Evolutionary conservation across 306 rosid species (phyloP), one percentile per base, ranked within the genome.

Genomic region (Benincasa hispida): DNA sequence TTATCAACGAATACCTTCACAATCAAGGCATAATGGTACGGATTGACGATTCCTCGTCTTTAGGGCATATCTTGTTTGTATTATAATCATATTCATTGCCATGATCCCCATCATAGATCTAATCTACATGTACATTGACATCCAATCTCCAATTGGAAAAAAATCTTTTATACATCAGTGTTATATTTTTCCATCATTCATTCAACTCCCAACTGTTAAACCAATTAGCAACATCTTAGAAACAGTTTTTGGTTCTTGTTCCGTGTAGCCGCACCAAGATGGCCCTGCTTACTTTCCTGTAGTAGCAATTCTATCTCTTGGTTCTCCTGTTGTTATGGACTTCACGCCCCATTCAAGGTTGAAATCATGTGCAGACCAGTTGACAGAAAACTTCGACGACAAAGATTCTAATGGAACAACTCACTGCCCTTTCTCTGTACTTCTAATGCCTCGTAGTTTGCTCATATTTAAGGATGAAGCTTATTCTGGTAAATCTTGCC

Each of bases 281-380:
- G 98, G 97, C 13, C 96, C 97, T 76, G 90, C 98, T 72, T 93
- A 93, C 82, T 89, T 87, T 83, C 98, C 98, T 2, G 97, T 88
- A 0, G 98, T 86, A 58, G 96, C 98, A 72, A 93, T 91, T 86
- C 84, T 93, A 47, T 93, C 98, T 34, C 93, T 93, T 35, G 96
- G 89, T 79, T 91, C 93, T 37, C 90, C 98, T 55, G 93, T 74
- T 39, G 92, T 91, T 62, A 93, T 93, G 97, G 87, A 93, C 81
- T 93, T 91, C 81, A 86, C 93, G 85, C 96, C 98, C 53, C 98
- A 93, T 86, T 79, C 93, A 62, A 88, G 88, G 76, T 83, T 93
- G 66, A 82, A 79, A 83, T 72, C 66, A n/a, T 79, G 85, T 77
- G 45, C 77, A 11, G 74, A 78, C 25, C 39, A 65, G 35, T 21